These are phyloP conservation scores for Cordyceps farinosa DNA, from an alignment of 2,329 filamentous ascomycete genomes.

Conservation along the genomic window DNA sequence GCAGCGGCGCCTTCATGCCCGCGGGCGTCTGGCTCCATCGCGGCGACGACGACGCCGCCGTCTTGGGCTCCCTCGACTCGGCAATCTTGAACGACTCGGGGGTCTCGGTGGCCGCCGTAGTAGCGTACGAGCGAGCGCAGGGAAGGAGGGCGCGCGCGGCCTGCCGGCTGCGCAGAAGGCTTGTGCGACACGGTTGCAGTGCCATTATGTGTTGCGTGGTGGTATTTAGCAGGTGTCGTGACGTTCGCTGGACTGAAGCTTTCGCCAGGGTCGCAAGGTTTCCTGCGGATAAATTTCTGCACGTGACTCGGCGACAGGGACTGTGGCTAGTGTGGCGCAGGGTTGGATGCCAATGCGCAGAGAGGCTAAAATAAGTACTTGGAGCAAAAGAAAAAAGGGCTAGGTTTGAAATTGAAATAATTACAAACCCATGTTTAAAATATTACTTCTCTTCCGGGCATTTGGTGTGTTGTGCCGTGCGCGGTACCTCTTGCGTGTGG, in stretches of 20 bases:
- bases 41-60: slow-evolving; percentile 35
- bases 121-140: slow-evolving; percentile 14
- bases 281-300: slow-evolving; percentile 6
- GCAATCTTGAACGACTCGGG: slow-evolving; percentile 16
- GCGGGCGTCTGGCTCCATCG: slow-evolving; percentile 70
- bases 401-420: no score
- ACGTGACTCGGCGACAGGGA: slow-evolving; percentile 8
- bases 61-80: slow-evolving; percentile 8
- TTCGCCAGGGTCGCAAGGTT: background rate
- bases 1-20: slow-evolving; percentile 67
- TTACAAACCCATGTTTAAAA: no score
- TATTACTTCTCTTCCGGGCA: no score
- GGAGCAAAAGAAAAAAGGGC: no score
- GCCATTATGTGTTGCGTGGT: slow-evolving; percentile 15
- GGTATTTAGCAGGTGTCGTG: background rate
- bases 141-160: slow-evolving; percentile 7
- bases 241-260: background rate
- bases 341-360: background rate
- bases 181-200: slow-evolving; percentile 15
- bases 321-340: slow-evolving; percentile 15
- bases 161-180: slow-evolving; percentile 12
- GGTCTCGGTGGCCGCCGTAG: slow-evolving; percentile 12
- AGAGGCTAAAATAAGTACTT: no score
- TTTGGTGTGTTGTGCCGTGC: background rate
- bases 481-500: background rate